Base-by-base conservation (phyloP, 805 yeast species). In the Suhomyces pyralidae region DNA sequence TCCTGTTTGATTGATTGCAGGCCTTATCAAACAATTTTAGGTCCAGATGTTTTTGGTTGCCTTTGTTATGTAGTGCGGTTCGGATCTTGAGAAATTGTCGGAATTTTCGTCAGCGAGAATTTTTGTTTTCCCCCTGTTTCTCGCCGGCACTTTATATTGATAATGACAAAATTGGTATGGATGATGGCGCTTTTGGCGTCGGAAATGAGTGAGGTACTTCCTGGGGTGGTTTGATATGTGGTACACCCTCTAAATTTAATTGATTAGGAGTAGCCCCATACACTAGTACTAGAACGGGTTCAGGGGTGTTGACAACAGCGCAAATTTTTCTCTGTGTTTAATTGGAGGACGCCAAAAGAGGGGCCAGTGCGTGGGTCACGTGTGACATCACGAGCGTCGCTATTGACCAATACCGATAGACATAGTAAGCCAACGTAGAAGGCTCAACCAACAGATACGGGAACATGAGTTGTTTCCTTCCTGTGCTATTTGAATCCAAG, bases 21-120 rank as follows among this genome's bases (percentile, higher is more conserved):
- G 45, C 20, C 42, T 19, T 38, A 7, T 8, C 24, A 17, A 8
- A 38, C 17, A 19, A 38, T 10, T 38, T 15, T 38, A 38, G 32
- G 40, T 38, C 40, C 24, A 43, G 50, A 24, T 46, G 38, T 38
- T 28, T 20, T n/a, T 14, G n/a, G 25, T 40, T 40, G 42, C 43
- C n/a, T 30, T 20, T 40, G 49, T 57, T 58, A 53, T 55, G 51
- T 61, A 58, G 58, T 60, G 69, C 61, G 58, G 68, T 61, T 46
- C 56, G 67, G 70, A 61, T 65, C 61, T 64, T 58, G 51, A 42
- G 40, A 40, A 42, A 20, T 47, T n/a, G 50, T 48, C 45, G 45
- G 36, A 30, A 45, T 28, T 17, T 36, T 32, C n/a, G 24, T 20
- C 50, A 50, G 51, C 42, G 53, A 50, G 58, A 61, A 61, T 58